Evolutionary conservation across 352 stramenopile species (phyloP), one percentile per base, ranked within the genome.

Genomic region (Globisporangium barbulae): DNA sequence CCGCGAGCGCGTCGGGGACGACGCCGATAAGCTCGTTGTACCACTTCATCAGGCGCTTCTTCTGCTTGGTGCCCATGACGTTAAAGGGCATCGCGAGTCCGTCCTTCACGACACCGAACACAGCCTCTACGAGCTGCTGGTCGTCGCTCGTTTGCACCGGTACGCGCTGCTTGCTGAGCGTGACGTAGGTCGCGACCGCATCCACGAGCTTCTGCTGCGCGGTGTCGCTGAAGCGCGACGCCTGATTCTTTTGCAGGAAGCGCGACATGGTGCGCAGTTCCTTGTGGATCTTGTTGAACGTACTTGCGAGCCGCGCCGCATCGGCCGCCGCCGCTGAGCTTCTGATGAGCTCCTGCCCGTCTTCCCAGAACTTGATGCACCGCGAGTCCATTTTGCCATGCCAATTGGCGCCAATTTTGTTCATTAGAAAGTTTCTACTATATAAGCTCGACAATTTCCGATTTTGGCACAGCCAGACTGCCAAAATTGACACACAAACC

Each of bases 51-150:
- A 93, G 69, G 19, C 68, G 75, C 56, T 93, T 93, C 70, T 95
- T 93, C 53, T 93, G 81, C 59, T 93, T 95, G 17, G 77, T 80
- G 61, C 82, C 78, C 53, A 93, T 72, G 53, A 93, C 84, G 59
- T 81, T 90, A 62, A 91, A 93, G 4, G 84, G 86, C 86, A 95
- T 95, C 13, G 84, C 86, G 0, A 95, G 76, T 0, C 72, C 83
- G 47, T 94, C 86, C 52, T 93, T 95, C 30, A 95, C 72, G 10
- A 83, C 80, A 44, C 88, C 66, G 44, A 93, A 87, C 15, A 75
- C 73, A 0, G 74, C 79, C 47, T 95, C 82, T 6, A 75, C 50
- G 39, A 93, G 58, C 68, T 85, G 73, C 42, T 71, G 63, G 33
- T 76, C 68, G 54, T 60, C 62, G 25, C 44, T 59, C 15, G 52